Base-by-base conservation (phyloP, 2,329 filamentous ascomycete species). In the Fusarium austroafricanum region DNA sequence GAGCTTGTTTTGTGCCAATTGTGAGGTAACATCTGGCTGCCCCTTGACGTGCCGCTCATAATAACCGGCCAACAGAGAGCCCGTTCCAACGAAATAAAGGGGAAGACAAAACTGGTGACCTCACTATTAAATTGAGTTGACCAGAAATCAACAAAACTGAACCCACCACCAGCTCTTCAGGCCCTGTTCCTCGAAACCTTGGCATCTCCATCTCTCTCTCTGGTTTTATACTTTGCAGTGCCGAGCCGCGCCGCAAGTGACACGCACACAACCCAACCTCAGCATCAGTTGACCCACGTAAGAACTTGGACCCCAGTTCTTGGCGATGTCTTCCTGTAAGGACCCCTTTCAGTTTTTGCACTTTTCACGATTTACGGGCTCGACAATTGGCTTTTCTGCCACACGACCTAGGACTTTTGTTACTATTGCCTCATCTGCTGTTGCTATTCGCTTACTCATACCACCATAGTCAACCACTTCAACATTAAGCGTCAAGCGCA, bases 401-500 rank as follows among this genome's bases (percentile, higher is more conserved):
- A 26, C 29, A 31, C 35, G 49, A 33, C 46, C 12, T 14, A 12
- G 29, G 29, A 31, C 26, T 33, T 12, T 21, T 42, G 31, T 33
- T 12, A 31, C 29, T 31, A 26, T 26, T 26, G 29, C 29, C 31
- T 33, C 18, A 20, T 8, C 26, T 55, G 10, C 23, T 21, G 23
- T n/a, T 38, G 21, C 20, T 35, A 4, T 39, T 31, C 45, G 43
- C 14, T 53, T 18, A 61, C 37, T 21, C 55, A 55, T 28, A 39
- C 40, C 31, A 18, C 28, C 10, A 47, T 39, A 85, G 83, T 83
- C 78, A 85, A 85, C 67, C 75, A 78, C 40, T 82, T 78, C 69
- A 77, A 75, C 52, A 79, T 82, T 65, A 85, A 81, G 77, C 78
- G 79, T 61, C 75, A 78, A 58, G 83, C 83, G 60, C 81, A 82